These are phyloP conservation scores for Inosperma sp. DNA, from an alignment of 768 basidiomycete species.

Conservation along the genomic window DNA sequence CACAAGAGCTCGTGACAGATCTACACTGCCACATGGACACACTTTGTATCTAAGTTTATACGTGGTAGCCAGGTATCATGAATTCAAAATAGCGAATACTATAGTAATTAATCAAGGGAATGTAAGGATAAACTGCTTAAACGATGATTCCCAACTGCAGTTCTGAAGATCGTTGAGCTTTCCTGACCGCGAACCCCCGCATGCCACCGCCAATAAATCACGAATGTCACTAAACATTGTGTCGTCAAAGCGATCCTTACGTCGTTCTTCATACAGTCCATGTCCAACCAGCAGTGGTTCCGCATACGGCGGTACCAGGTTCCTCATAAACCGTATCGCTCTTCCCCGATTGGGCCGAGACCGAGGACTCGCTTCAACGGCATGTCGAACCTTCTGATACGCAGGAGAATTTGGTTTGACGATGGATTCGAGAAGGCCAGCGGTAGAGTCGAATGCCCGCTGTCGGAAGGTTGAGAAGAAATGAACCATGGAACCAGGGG, in stretches of 20 bases:
- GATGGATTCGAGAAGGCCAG: too few relatives aligned
- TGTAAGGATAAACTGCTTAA: conserved; percentile 58
- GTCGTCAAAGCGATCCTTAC: background rate
- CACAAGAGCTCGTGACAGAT: conserved; percentile 9
- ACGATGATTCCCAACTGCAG: conserved; percentile 58
- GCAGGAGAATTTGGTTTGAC: conserved; percentile 35
- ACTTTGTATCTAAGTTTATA: background rate
- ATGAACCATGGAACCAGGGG: conserved; percentile 75
- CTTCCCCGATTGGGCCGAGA: background rate
- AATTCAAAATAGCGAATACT: background rate
- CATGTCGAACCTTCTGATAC: conserved; percentile 41
- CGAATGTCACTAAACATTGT: conserved; percentile 10
- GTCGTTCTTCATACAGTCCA: too few relatives aligned
- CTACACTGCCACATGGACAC: conserved; percentile 3
- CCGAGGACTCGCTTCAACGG: conserved; percentile 26
- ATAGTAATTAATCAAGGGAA: conserved; percentile 43
- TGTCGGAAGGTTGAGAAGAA: conserved; percentile 48
- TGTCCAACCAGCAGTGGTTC: too few relatives aligned
- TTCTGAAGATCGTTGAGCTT: conserved; percentile 32
- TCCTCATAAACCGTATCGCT: too few relatives aligned
- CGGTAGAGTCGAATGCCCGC: conserved; percentile 47
- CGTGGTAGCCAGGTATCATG: background rate
- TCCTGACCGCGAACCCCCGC: conserved; percentile 39
- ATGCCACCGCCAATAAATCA: conserved; percentile 22
- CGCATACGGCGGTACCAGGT: too few relatives aligned